A percentile compares a stretch with the other conserved stretches of the same genome.
These are phyloP conservation scores for Platismatia glauca DNA, from an alignment of 495 filamentous ascomycete species.

Conservation along the genomic window DNA sequence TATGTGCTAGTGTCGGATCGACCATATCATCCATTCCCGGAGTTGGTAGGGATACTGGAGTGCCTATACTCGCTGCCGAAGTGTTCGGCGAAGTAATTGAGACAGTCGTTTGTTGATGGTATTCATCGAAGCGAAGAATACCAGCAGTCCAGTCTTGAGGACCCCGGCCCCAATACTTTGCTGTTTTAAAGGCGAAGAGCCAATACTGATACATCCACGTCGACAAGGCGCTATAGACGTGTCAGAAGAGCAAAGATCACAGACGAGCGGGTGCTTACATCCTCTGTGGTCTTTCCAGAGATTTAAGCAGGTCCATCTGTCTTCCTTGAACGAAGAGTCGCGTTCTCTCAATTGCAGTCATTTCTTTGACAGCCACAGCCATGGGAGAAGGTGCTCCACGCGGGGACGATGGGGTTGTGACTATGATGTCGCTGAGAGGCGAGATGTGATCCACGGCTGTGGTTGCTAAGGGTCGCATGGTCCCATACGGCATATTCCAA, in stretches of 20 bases:
- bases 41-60: constrained; percentile 10
- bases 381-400: constrained; percentile 26
- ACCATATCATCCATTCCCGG: neutral
- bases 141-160: constrained; percentile 31
- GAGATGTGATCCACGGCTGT: constrained; percentile 21
- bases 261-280: constrained; percentile 16
- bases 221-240: constrained; percentile 18
- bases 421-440: constrained; percentile 21
- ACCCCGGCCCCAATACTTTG: constrained; percentile 36
- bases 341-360: constrained; percentile 26
- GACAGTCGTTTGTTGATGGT: constrained; percentile 8
- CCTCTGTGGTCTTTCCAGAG: constrained; percentile 24
- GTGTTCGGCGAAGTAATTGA: constrained; percentile 10
- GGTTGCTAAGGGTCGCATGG: constrained; percentile 16
- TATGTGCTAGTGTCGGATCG: neutral
- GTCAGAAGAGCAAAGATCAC: constrained; percentile 5
- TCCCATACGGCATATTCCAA: constrained; percentile 28
- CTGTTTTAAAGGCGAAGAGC: constrained; percentile 35
- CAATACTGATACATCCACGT: constrained; percentile 37
- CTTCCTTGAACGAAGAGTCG: constrained; percentile 29
- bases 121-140: constrained; percentile 22
- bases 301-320: constrained; percentile 26
- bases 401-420: constrained; percentile 25
- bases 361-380: constrained; percentile 24
- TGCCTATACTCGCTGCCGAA: neutral